phyloP scores from a whole-genome alignment of 768 basidiomycete genomes.

The Brasilioporus rufonigricans region DNA sequence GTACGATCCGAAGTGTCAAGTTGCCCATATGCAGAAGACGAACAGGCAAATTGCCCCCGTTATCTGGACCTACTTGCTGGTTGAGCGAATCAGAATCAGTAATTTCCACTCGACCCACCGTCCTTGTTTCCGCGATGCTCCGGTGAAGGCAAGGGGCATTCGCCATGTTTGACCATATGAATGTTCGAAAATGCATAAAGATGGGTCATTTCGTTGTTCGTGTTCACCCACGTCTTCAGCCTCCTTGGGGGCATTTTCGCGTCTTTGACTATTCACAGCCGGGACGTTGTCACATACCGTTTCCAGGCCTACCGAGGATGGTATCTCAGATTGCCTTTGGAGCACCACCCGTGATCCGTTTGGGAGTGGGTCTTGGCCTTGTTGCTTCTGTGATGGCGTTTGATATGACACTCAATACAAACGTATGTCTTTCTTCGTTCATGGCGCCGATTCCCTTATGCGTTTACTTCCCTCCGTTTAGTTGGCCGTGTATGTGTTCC shows the following conservation, averaged over 20 bases:
- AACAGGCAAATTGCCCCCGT: neutral
- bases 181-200: constrained; percentile 6
- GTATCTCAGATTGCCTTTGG: no score
- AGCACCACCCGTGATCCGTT: constrained; percentile 7
- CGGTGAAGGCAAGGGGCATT: no score
- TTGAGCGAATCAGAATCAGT: constrained; percentile 17
- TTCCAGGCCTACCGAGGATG: no score
- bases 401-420: constrained; percentile 24
- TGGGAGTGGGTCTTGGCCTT: constrained; percentile 17
- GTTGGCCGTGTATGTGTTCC: constrained; percentile 25
- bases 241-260: neutral
- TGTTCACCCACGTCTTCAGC: neutral
- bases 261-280: neutral
- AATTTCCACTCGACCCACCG: neutral
- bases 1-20: no score
- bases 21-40: neutral
- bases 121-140: constrained; percentile 1
- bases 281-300: neutral
- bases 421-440: constrained; percentile 14
- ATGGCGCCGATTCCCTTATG: neutral
- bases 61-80: constrained; percentile 1
- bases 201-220: no score
- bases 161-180: constrained; percentile 16
- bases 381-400: constrained; percentile 19
- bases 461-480: constrained; percentile 1